Evolutionary conservation across 805 yeast species (phyloP).

Genomic region (Tetrapisispora nanseiensis): DNA sequence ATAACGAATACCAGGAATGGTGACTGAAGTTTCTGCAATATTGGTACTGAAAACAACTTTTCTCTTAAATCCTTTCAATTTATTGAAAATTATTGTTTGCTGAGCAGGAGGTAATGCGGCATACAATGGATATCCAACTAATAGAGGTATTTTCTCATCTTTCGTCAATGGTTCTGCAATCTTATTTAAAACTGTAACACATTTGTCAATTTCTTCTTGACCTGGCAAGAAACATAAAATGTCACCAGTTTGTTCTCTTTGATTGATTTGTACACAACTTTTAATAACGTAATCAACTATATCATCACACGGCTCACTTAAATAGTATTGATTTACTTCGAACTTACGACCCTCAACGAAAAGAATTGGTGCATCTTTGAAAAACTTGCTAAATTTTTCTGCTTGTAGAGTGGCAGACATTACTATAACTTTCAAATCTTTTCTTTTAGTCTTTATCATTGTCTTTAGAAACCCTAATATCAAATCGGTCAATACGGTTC

Average conservation of each 20-base stretch:
- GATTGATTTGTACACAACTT: slow-evolving; percentile 68
- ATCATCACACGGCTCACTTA: slow-evolving; percentile 60
- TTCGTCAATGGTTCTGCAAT: slow-evolving; percentile 58
- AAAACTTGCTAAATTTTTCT: slow-evolving; percentile 63
- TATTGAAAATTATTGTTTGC: slow-evolving; percentile 72
- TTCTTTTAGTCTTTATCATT: slow-evolving; percentile 39
- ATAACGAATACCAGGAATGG: slow-evolving; percentile 88
- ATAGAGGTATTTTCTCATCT: slow-evolving; percentile 50
- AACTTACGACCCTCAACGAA: slow-evolving; percentile 85
- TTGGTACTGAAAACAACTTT: slow-evolving; percentile 89
- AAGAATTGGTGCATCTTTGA: slow-evolving; percentile 68
- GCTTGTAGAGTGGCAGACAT: slow-evolving; percentile 99
- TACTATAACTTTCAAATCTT: slow-evolving; percentile 59
- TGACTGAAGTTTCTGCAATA: slow-evolving; percentile 95
- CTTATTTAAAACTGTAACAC: slow-evolving; percentile 50
- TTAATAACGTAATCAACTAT: slow-evolving; percentile 70
- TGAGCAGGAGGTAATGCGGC: slow-evolving; percentile 85
- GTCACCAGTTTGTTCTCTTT: slow-evolving; percentile 74
- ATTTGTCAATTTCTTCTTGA: slow-evolving; percentile 92
- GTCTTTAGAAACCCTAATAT: slow-evolving; percentile 80
- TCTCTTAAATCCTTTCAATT: slow-evolving; percentile 54
- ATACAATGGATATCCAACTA: slow-evolving; percentile 76
- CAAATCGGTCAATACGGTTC: slow-evolving; percentile 86
- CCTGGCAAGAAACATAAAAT: slow-evolving; percentile 90
- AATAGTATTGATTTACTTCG: slow-evolving; percentile 67